Conservation (phyloP, 768 basidiomycete species). For the Polyporus arcularius region DNA sequence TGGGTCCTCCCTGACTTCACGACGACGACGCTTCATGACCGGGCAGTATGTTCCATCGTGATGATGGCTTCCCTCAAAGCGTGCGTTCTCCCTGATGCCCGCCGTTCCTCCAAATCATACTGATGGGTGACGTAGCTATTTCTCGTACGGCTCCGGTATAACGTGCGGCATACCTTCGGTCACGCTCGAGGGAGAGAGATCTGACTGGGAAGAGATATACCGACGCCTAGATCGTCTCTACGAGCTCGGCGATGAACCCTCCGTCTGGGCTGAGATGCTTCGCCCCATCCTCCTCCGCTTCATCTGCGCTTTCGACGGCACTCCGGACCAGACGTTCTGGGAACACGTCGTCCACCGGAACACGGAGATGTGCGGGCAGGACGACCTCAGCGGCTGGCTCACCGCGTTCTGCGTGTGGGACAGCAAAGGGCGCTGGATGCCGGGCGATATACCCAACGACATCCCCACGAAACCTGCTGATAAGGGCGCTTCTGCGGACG, state of each 20-base stretch:
- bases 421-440: slow-evolving; percentile 6
- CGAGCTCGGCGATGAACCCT: slow-evolving; percentile 24
- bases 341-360: slow-evolving; percentile 2
- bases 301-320: slow-evolving; percentile 28
- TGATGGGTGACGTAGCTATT: slow-evolving; percentile 16
- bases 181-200: slow-evolving; percentile 27
- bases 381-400: slow-evolving; percentile 15
- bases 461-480: neutral
- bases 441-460: neutral
- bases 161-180: slow-evolving; percentile 29
- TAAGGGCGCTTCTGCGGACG: neutral
- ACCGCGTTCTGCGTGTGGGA: slow-evolving; percentile 21
- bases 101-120: neutral
- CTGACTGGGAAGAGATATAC: slow-evolving; percentile 27
- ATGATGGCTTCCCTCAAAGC: slow-evolving; percentile 32
- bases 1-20: slow-evolving; percentile 34
- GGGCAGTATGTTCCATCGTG: slow-evolving; percentile 26
- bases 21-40: slow-evolving; percentile 32
- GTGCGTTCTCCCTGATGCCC: neutral
- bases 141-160: slow-evolving; percentile 14
- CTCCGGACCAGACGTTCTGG: slow-evolving; percentile 21
- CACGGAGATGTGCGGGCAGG: neutral
- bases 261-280: slow-evolving; percentile 30
- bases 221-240: slow-evolving; percentile 23
- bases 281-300: slow-evolving; percentile 32